A percentile compares a stretch with the other conserved stretches of the same genome.
Evolutionary conservation across 2,329 filamentous ascomycete species (phyloP).

Genomic region (Verticillium longisporum): DNA sequence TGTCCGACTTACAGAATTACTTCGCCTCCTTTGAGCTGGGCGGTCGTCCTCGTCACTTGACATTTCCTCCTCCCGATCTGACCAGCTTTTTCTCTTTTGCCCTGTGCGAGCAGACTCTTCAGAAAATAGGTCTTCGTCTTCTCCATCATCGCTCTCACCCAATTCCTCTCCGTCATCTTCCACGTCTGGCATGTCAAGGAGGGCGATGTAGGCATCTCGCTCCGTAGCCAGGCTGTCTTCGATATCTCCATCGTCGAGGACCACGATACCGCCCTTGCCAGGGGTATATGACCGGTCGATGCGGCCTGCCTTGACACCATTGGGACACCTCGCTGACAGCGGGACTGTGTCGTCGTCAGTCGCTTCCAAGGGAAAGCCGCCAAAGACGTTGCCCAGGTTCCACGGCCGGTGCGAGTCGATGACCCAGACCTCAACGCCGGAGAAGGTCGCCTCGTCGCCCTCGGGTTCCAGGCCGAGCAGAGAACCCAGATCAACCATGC

Average conservation of each 20-base stretch:
- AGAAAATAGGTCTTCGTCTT: constrained; percentile 42
- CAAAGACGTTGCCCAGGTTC: constrained; percentile 93
- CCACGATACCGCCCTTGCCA: constrained; percentile 80
- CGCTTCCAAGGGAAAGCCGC: constrained; percentile 55
- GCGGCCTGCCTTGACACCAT: constrained; percentile 66
- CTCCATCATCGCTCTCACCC: constrained; percentile 51
- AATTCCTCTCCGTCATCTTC: constrained; percentile 65
- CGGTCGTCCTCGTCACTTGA: constrained; percentile 67
- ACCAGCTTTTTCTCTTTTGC: constrained; percentile 75
- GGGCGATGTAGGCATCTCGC: constrained; percentile 74
- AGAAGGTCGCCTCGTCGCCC: constrained; percentile 60
- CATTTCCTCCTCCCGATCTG: constrained; percentile 62
- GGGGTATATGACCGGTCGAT: constrained; percentile 67
- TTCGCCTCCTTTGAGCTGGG: constrained; percentile 73
- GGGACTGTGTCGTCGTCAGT: constrained; percentile 37
- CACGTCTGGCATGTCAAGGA: constrained; percentile 85
- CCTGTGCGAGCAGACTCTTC: constrained; percentile 37
- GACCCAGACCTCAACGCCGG: constrained; percentile 92
- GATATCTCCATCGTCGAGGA: constrained; percentile 95
- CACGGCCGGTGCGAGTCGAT: constrained; percentile 87
- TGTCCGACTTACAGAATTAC: constrained; percentile 65
- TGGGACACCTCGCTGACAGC: constrained; percentile 44
- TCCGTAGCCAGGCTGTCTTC: constrained; percentile 72
- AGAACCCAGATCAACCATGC: constrained; percentile 78
- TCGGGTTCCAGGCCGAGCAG: constrained; percentile 69